Conservation (phyloP, 2,329 filamentous ascomycete species). For the Elsinoe australis region DNA sequence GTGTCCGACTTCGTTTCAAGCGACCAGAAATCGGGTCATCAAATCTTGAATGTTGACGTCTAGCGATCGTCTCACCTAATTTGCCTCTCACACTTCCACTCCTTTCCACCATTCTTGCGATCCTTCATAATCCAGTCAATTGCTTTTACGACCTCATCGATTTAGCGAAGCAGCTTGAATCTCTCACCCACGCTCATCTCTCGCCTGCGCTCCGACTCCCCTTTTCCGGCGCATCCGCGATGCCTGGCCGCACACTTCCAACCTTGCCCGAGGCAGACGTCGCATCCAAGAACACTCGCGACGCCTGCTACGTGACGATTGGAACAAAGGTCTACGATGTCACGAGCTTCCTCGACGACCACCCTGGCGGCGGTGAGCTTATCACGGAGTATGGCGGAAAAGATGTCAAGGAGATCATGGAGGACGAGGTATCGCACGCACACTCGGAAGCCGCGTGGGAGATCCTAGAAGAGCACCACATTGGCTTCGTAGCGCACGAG, state of each 20-base stretch:
- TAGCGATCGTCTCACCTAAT: not conserved
- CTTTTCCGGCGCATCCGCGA: slow-evolving; percentile 32
- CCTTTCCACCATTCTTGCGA: not conserved
- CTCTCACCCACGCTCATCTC: too few species aligned
- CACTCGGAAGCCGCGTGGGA: slow-evolving; percentile 96
- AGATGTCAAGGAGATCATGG: slow-evolving; percentile 74
- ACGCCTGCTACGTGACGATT: slow-evolving; percentile 89
- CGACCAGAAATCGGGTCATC: not conserved
- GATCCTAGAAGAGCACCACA: slow-evolving; percentile 75
- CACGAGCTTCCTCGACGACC: slow-evolving; percentile 80
- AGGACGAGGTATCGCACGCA: slow-evolving; percentile 71
- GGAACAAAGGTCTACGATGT: slow-evolving; percentile 91
- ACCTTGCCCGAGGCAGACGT: slow-evolving; percentile 76
- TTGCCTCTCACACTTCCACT: not conserved
- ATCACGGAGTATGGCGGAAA: slow-evolving; percentile 85
- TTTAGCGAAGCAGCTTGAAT: too few species aligned
- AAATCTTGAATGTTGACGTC: not conserved
- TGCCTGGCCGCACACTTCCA: slow-evolving; percentile 76
- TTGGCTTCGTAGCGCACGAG: slow-evolving; percentile 68
- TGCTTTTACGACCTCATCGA: too few species aligned
- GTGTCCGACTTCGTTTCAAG: not conserved
- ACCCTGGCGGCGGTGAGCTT: slow-evolving; percentile 83
- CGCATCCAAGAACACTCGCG: slow-evolving; percentile 65
- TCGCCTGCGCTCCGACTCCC: not conserved
- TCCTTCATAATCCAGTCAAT: not conserved